phyloP scores from a whole-genome alignment of 257 asterid genomes.

The Solanum okadae region DNA sequence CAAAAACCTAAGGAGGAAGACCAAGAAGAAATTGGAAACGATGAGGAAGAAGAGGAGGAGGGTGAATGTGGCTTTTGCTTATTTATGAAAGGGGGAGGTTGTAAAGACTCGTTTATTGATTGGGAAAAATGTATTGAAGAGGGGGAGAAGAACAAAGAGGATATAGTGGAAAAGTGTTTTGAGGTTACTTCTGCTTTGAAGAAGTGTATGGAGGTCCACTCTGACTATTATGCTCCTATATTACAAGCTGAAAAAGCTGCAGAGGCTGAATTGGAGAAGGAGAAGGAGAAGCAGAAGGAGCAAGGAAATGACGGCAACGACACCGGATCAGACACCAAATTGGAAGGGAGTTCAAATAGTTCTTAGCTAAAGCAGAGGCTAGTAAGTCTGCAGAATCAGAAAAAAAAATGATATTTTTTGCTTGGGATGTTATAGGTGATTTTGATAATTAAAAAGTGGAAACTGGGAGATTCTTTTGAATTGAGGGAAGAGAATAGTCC shows the following conservation, averaged over 20 bases:
- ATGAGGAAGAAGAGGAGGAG: conserved; percentile 46
- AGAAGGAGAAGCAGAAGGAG: conserved; percentile 28
- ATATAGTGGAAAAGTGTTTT: conserved; percentile 56
- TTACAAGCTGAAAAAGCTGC: conserved; percentile 61
- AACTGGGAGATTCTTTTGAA: conserved; percentile 2
- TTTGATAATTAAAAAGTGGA: conserved; percentile 5
- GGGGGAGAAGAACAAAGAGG: conserved; percentile 52
- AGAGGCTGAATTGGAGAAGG: conserved; percentile 41
- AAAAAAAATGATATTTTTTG: not conserved
- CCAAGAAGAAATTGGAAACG: not conserved
- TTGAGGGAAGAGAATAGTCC: conserved; percentile 17
- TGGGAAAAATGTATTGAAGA: conserved; percentile 79
- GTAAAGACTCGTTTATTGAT: conserved; percentile 43
- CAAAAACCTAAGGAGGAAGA: conserved; percentile 2
- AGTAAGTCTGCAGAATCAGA: not conserved
- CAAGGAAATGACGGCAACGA: conserved; percentile 1
- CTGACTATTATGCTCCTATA: conserved; percentile 63
- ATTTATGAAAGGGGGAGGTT: conserved; percentile 83
- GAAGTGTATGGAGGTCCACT: conserved; percentile 75
- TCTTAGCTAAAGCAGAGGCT: conserved; percentile 14
- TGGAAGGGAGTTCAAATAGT: conserved; percentile 5
- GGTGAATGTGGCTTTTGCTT: conserved; percentile 82
- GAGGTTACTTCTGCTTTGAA: conserved; percentile 40
- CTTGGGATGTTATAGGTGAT: not conserved
- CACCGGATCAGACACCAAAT: not conserved